phyloP scores from a whole-genome alignment of 768 basidiomycete genomes.

The Amanita inopinata region DNA sequence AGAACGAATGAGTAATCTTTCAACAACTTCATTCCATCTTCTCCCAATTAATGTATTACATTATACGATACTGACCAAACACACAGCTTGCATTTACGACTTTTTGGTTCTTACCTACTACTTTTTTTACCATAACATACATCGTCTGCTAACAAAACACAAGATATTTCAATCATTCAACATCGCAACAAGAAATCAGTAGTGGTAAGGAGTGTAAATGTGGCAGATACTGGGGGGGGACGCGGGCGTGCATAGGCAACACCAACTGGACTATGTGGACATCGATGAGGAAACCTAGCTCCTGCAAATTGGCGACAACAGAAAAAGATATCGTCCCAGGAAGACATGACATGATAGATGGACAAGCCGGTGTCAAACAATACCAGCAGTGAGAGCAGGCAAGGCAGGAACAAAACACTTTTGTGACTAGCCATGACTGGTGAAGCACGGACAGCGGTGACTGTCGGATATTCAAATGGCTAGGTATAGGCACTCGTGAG shows the following conservation, averaged over 20 bases:
- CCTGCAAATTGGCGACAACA: not conserved
- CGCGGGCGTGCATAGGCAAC: not conserved
- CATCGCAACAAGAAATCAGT: not conserved
- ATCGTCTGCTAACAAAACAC: constrained; percentile 6
- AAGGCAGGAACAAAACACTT: not conserved
- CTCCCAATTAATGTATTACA: too few relatives aligned
- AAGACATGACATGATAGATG: not conserved
- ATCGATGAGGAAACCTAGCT: not conserved
- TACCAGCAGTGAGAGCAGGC: not conserved
- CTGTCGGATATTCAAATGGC: too few relatives aligned
- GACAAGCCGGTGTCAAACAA: not conserved
- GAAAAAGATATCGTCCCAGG: not conserved
- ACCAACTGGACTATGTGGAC: not conserved
- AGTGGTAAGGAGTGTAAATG: constrained; percentile 2
- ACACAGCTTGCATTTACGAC: not conserved
- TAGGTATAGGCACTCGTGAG: too few relatives aligned
- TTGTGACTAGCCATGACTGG: not conserved
- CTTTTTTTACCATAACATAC: constrained; percentile 7
- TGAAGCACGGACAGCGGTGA: too few relatives aligned
- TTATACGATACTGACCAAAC: too few relatives aligned
- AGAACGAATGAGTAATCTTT: too few relatives aligned
- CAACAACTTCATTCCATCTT: too few relatives aligned
- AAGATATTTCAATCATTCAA: constrained; percentile 1
- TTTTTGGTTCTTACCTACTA: constrained; percentile 2
- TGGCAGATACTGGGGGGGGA: not conserved